Evolutionary conservation across 129 eudicot species (phyloP).

Genomic region (Saposhnikovia divaricata): DNA sequence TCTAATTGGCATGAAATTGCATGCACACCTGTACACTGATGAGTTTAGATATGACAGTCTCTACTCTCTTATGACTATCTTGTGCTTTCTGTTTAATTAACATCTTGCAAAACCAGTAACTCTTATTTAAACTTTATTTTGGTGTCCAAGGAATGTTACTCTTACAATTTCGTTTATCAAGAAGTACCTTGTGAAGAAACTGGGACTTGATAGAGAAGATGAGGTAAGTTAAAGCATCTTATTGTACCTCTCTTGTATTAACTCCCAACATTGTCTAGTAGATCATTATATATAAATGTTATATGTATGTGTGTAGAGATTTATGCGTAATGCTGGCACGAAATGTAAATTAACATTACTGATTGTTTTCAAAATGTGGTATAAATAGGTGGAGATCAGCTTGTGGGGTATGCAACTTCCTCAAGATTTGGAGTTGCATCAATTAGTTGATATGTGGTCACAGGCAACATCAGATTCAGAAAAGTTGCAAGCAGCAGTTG

Average conservation of each 20-base stretch:
- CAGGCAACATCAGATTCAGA: neutral
- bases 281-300: neutral
- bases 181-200: conserved; percentile 35
- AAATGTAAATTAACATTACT: neutral
- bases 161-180: conserved; percentile 28
- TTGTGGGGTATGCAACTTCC: neutral
- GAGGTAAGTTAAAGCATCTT: conserved; percentile 30
- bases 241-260: neutral
- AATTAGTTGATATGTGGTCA: conserved; percentile 6
- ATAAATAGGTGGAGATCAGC: conserved; percentile 8
- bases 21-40: neutral
- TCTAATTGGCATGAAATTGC: neutral
- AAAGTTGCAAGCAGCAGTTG: neutral
- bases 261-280: neutral
- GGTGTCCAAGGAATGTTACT: conserved; percentile 28
- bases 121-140: neutral
- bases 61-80: neutral
- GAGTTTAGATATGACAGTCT: neutral
- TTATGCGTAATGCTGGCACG: neutral
- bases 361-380: neutral
- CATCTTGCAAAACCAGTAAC: neutral
- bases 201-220: conserved; percentile 25
- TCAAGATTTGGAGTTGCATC: neutral
- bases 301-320: neutral
- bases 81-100: neutral